Evolutionary conservation across 208 protist species (phyloP).

Genomic region (Trypanosoma vivax): DNA sequence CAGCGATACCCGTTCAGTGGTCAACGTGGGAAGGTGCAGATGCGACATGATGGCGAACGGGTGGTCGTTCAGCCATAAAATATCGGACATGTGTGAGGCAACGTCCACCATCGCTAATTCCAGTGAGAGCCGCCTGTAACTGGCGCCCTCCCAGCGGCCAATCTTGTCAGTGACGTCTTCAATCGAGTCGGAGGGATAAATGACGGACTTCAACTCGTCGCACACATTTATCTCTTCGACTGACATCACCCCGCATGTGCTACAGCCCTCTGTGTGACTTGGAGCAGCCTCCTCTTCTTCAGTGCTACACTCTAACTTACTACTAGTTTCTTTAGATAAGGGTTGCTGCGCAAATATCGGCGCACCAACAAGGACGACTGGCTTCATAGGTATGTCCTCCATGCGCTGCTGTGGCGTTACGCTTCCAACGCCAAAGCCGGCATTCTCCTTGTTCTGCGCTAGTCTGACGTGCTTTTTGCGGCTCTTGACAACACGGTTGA

Average conservation of each 20-base stretch:
- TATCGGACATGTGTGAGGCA: conserved; percentile 36
- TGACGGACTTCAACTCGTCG: conserved; percentile 58
- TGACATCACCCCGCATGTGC: conserved; percentile 52
- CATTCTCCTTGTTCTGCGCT: conserved; percentile 23
- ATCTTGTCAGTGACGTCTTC: conserved; percentile 63
- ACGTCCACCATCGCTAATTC: conserved; percentile 75
- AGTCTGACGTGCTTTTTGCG: conserved; percentile 42
- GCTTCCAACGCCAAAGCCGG: conserved; percentile 52
- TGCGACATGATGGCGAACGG: conserved; percentile 39
- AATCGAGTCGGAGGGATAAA: conserved; percentile 70
- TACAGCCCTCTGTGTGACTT: conserved; percentile 14
- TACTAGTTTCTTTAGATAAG: background rate
- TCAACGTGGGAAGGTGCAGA: conserved; percentile 26
- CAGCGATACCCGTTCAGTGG: conserved; percentile 34
- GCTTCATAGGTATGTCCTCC: conserved; percentile 86
- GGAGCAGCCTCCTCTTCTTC: background rate
- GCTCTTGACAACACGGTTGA: conserved; percentile 68
- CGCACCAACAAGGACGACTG: conserved; percentile 74
- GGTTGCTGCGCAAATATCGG: conserved; percentile 49
- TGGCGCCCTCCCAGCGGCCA: conserved; percentile 65
- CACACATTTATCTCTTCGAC: conserved; percentile 47
- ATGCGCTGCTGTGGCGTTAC: conserved; percentile 56
- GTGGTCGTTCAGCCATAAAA: conserved; percentile 45
- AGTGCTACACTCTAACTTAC: background rate
- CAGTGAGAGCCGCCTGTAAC: conserved; percentile 68